Evolutionary conservation across 306 rosid genomes (phyloP), one percentile per base, ranked within the genome.

Genomic region (Quercus bicolor): DNA sequence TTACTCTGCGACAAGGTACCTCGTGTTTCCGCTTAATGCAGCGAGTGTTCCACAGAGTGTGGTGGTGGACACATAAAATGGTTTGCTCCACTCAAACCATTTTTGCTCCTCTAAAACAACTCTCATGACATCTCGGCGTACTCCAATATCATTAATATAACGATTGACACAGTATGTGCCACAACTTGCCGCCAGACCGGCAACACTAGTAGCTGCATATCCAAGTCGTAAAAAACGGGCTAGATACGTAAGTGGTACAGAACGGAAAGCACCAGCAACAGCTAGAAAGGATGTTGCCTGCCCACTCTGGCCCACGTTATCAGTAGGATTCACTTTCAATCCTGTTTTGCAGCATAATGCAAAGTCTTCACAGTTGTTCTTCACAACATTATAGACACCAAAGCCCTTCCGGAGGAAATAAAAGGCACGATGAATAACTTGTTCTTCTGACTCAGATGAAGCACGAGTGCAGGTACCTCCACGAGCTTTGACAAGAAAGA

Each of bases 281-380:
- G 94, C 88, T n/a, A 79, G 1, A 15, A 56, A 31, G 18, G 97
- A 88, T 2, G 89, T 75, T 12, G 89, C 88, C 75, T 90, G 97
- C 10, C 97, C 94, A 29, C 97, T 89, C 76, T 84, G 54, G 10
- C 95, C 92, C 43, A 7, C 43, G 0, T 37, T 37, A 5, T 84
- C 84, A 66, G 28, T 64, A 14, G 83, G 55, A 57, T 15, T 15
- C 37, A 85, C 82, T 28, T 87, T 87, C 85, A 92, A 76, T 0
- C 93, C 95, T 6, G 97, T 94, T 81, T 92, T 94, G 84, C 97
- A 94, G 82, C 92, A 94, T 61, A 91, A 84, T 3, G 97, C 95
- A 54, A 92, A 94, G 81, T 92, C 89, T 75, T 94, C 93, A 31
- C 97, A 91, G 81, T 92, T 94, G 70, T 91, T 92, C 78, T 84